Base-by-base conservation (phyloP, 2,329 filamentous ascomycete species). In the Xylaria sp. region DNA sequence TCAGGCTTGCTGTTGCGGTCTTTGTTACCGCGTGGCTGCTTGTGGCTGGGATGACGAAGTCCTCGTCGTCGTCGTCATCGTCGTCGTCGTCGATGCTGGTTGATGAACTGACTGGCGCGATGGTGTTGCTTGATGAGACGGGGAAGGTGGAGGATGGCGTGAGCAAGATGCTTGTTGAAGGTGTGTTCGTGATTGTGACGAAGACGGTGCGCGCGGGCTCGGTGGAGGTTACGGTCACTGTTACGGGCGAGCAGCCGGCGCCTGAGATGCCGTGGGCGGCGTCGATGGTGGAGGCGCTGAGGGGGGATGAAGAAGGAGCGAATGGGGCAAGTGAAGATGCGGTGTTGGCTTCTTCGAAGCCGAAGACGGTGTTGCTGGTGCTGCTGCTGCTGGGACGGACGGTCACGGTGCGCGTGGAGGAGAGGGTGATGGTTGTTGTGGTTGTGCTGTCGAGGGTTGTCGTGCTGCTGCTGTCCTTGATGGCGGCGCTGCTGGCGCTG, bases 341-440 rank as follows among this genome's bases (percentile, higher is more conserved):
- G 5, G 23, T 30, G 23, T 30, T 30, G 23, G 23, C 23, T 30
- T 4, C 23, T 30, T 30, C 23, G 4, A 30, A 30, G 23, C 23
- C 23, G 23, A 30, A 30, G 23, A 30, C 23, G 23, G 4, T 30
- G 23, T 30, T 4, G 4, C 23, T 37, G 49, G 63, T 57, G 34
- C 52, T n/a, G 42, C 16, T 16, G 16, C 16, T 13, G 42, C 11
- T n/a, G 5, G 42, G 42, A n/a, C 5, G 47, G 37, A 72, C 60
- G 52, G 70, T 72, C 54, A 72, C 67, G n/a, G 70, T 72, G 42
- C 68, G 68, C 39, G 70, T 72, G 10, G 69, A 69, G 34, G 70
- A 72, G 34, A 66, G 66, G 52, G 71, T 72, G 18, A 61, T 55
- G n/a, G 69, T 72, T 16, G 67, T 70, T 48, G 70, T 71, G 9